Conservation (phyloP, 768 basidiomycete genomes). For the Crepidotus variabilis region DNA sequence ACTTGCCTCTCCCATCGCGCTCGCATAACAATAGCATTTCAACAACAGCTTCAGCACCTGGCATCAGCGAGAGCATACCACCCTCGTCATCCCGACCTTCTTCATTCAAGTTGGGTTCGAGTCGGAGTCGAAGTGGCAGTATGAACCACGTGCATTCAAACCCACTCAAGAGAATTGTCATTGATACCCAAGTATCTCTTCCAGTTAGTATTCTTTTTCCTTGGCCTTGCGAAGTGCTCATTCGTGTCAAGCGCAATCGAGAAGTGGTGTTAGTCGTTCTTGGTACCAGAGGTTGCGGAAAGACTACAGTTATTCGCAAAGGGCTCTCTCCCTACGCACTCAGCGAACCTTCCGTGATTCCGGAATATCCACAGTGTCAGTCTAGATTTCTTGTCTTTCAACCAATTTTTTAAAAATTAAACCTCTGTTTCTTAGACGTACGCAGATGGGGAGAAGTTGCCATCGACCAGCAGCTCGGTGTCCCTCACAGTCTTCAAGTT, state of each 20-base stretch:
- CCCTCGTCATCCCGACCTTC: conserved; percentile 14
- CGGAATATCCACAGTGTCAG: conserved; percentile 24
- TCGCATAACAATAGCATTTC: conserved; percentile 36
- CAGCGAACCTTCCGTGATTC: conserved; percentile 33
- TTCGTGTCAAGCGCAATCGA: conserved; percentile 2
- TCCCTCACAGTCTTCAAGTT: conserved; percentile 33
- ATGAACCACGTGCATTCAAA: conserved; percentile 41
- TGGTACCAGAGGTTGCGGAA: conserved; percentile 78
- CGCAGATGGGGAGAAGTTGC: conserved; percentile 20
- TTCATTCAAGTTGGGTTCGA: conserved; percentile 26
- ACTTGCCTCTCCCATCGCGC: conserved; percentile 60
- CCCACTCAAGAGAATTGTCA: conserved; percentile 28
- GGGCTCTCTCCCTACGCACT: conserved; percentile 66
- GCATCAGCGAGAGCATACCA: conserved; percentile 13
- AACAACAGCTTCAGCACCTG: conserved; percentile 28
- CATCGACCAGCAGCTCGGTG: conserved; percentile 16
- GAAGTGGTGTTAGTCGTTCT: conserved; percentile 72
- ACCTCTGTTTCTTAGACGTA: conserved; percentile 20
- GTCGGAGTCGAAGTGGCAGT: conserved; percentile 52
- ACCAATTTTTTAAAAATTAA: background rate
- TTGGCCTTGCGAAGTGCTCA: conserved; percentile 4
- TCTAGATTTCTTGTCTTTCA: conserved; percentile 1
- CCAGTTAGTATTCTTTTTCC: conserved; percentile 14
- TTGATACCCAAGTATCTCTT: conserved; percentile 29
- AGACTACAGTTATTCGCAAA: conserved; percentile 75